These are phyloP conservation scores for Sarocladium kiliense DNA, from an alignment of 2,329 filamentous ascomycete genomes.

Conservation along the genomic window DNA sequence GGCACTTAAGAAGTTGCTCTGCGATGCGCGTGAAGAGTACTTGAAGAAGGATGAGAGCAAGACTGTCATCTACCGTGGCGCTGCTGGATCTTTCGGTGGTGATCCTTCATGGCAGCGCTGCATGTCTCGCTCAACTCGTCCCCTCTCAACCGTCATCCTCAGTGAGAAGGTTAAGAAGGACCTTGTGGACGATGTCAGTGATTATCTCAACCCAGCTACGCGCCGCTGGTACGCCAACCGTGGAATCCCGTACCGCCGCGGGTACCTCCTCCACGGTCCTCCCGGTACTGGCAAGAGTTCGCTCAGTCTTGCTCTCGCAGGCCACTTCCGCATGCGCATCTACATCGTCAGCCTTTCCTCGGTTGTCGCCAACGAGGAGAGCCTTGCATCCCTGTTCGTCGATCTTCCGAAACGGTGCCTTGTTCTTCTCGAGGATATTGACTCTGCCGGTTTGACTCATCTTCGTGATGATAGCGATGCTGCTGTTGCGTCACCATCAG, in stretches of 20 bases:
- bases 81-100: slow-evolving; percentile 30
- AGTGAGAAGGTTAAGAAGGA: slow-evolving; percentile 54
- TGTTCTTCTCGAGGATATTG: slow-evolving; percentile 72
- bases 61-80: slow-evolving; percentile 61
- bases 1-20: slow-evolving; percentile 56
- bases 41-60: slow-evolving; percentile 54
- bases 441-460: slow-evolving; percentile 65
- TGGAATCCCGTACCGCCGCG: slow-evolving; percentile 79
- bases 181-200: slow-evolving; percentile 54
- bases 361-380: slow-evolving; percentile 58
- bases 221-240: slow-evolving; percentile 77
- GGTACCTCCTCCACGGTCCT: slow-evolving; percentile 76
- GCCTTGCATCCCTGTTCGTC: slow-evolving; percentile 57
- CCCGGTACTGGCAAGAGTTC: slow-evolving; percentile 77
- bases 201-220: slow-evolving; percentile 58
- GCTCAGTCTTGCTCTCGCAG: slow-evolving; percentile 64
- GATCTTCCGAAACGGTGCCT: slow-evolving; percentile 65
- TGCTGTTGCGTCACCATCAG: slow-evolving; percentile 5
- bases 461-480: slow-evolving; percentile 31
- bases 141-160: slow-evolving; percentile 61
- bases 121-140: slow-evolving; percentile 54
- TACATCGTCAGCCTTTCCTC: slow-evolving; percentile 69
- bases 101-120: slow-evolving; percentile 56
- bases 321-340: slow-evolving; percentile 64
- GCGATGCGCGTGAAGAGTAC: slow-evolving; percentile 52